Percentiles rank a stretch among this genome's conserved stretches.
Evolutionary conservation across 768 basidiomycete genomes (phyloP).

Genomic region (Lactarius deliciosus): DNA sequence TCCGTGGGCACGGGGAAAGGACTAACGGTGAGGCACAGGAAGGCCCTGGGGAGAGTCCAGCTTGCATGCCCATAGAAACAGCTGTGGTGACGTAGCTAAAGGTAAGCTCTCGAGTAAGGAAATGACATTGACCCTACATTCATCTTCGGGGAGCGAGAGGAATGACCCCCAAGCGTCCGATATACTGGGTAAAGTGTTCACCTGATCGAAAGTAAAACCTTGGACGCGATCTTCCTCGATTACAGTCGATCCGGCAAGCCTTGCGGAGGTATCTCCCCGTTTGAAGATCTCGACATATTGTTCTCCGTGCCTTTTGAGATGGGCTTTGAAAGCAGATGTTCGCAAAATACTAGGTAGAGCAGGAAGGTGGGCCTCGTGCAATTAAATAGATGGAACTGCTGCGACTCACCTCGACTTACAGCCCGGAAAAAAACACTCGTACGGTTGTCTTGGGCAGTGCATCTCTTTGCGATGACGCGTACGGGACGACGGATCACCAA

Average conservation of each 20-base stretch:
- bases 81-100: not conserved
- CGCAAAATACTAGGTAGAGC: constrained; percentile 57
- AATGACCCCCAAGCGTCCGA: constrained; percentile 11
- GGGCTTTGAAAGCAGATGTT: constrained; percentile 53
- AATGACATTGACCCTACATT: constrained; percentile 2
- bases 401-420: constrained; percentile 35
- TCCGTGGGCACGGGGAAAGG: constrained; percentile 4
- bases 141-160: not conserved
- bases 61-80: not conserved
- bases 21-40: constrained; percentile 5
- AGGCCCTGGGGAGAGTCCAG: constrained; percentile 1
- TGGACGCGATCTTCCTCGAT: not conserved
- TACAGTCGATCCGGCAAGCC: not conserved
- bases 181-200: not conserved
- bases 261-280: not conserved
- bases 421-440: constrained; percentile 22
- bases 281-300: constrained; percentile 22
- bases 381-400: constrained; percentile 3
- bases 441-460: constrained; percentile 38
- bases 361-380: constrained; percentile 1
- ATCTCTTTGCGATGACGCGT: constrained; percentile 63
- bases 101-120: not conserved
- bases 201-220: not conserved
- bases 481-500: constrained; percentile 71
- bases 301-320: constrained; percentile 49